These are phyloP conservation scores for Trichocladium antarcticum DNA, from an alignment of 495 filamentous ascomycete species.

Conservation along the genomic window DNA sequence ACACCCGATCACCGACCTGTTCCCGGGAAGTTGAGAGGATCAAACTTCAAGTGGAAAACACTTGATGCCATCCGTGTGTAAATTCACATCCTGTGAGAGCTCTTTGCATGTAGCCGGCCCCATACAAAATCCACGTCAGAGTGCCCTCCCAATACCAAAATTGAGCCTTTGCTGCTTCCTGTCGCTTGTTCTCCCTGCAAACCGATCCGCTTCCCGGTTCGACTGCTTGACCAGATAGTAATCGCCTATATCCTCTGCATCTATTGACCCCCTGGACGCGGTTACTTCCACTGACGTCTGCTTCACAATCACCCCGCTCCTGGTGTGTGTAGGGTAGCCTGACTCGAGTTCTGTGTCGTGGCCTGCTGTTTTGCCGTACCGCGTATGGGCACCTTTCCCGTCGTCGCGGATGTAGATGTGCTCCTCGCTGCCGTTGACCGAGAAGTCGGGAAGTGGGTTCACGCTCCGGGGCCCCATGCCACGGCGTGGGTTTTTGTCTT, in stretches of 20 bases:
- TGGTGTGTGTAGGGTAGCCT: background rate
- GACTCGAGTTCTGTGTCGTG: conserved; percentile 11
- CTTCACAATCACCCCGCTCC: conserved; percentile 13
- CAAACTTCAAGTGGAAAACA: too few species aligned
- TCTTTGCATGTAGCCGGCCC: too few species aligned
- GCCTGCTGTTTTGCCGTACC: background rate
- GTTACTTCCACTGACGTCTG: conserved; percentile 17
- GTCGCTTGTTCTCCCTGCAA: background rate
- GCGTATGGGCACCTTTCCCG: background rate
- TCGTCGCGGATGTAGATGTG: conserved; percentile 19
- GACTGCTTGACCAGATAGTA: conserved; percentile 19
- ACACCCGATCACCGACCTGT: too few species aligned
- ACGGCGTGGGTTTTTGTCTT: conserved; percentile 34
- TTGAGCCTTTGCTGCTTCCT: conserved; percentile 2
- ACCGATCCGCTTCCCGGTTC: conserved; percentile 1
- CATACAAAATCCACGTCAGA: background rate
- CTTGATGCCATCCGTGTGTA: too few species aligned
- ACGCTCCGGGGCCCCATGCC: conserved; percentile 29
- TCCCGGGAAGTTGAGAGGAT: too few species aligned
- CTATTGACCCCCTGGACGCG: background rate
- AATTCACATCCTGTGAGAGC: too few species aligned
- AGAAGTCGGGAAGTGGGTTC: conserved; percentile 38
- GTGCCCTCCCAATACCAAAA: conserved; percentile 1
- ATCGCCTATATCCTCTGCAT: conserved; percentile 10
- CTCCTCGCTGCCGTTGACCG: conserved; percentile 42